Evolutionary conservation across 2,329 filamentous ascomycete species (phyloP), one percentile per base, ranked within the genome.

Genomic region (Penicillium verrucosum): DNA sequence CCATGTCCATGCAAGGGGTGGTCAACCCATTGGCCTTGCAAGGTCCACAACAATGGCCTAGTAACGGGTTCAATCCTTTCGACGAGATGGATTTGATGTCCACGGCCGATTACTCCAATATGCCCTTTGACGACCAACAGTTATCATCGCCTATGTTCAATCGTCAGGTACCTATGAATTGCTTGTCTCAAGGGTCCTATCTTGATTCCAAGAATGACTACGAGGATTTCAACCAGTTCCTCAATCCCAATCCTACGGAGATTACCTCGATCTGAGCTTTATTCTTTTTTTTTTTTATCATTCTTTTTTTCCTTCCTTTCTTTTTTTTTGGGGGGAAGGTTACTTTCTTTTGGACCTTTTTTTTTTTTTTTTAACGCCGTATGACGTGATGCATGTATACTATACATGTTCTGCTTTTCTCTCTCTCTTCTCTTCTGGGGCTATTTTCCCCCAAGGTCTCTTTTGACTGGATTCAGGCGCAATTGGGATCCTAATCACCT

Each of bases 141-240:
- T 60, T 72, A 2, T 56, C 66, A 0, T 71, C 72, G 12, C 72
- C 73, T 2, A 68, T 75, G 66, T 75, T 73, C 60, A 71, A 65
- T 56, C 69, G 72, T 7, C 68, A 67, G 40, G 63, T 73, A 34
- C 64, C 71, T 5, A 66, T 75, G 60, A 71, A 67, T 6, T 75
- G 73, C 57, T 61, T 75, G 41, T 57, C 68, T 9, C 63, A 68
- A 30, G 61, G 59, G 12, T 63, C 67, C 37, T 68, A 65, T 56
- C 58, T 72, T 45, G 70, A 73, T 38, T 63, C 67, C 25, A 70
- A 68, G 49, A 66, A 51, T 41, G 72, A 73, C 49, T 74, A 72
- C 51, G 73, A 76, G 21, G 73, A 75, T 49, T 73, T 76, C 54
- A 74, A 71, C 47, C 72, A 74, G 56, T 75, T 73, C 52, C 60